Evolutionary conservation across 306 rosid genomes (phyloP), one percentile per base, ranked within the genome.

Genomic region (Prunus dulcis): DNA sequence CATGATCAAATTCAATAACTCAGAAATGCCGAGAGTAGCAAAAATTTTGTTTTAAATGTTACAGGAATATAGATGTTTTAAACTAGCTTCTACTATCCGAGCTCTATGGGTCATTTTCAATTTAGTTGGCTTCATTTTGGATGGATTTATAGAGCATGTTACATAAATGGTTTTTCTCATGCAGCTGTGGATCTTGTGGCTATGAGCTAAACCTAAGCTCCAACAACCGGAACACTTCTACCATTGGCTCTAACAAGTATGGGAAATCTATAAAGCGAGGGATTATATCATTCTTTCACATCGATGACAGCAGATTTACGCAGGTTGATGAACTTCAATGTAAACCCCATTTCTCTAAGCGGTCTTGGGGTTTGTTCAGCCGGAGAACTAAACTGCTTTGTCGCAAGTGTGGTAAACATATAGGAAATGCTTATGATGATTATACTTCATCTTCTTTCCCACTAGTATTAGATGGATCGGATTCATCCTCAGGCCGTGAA

Each of bases 171-270:
- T 28, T 56, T 77, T 53, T 47, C 76, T 75, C 25, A 50, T 87
- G 74, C 94, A 94, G 98, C 72, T 94, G 98, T 76, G 98, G 98
- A 4, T 60, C 75, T 23, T 95, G 98, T 74, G 96, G 97, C 5
- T 95, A 92, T 62, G 97, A 87, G 67, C 88, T 95, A 19, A 92
- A 95, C 80, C 88, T 95, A 64, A 86, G 90, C 38, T 95, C 98
- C 47, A 81, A 87, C 10, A 76, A 90, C 76, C 79, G 96, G 82
- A 92, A 92, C 75, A 92, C 76, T 28, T 75, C 97, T 32, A 80
- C 80, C n/a, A 80, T 95, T 4, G 95, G 91, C 76, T 95, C 97
- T 11, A 90, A 89, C 9, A 92, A 90, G 82, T 92, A 95, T 9
- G 95, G 90, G 34, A 95, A 92, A 76, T 92, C 97, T 28, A 95